Base-by-base conservation (phyloP, 177 flowering plant genomes). In the Vitis hybrid region DNA sequence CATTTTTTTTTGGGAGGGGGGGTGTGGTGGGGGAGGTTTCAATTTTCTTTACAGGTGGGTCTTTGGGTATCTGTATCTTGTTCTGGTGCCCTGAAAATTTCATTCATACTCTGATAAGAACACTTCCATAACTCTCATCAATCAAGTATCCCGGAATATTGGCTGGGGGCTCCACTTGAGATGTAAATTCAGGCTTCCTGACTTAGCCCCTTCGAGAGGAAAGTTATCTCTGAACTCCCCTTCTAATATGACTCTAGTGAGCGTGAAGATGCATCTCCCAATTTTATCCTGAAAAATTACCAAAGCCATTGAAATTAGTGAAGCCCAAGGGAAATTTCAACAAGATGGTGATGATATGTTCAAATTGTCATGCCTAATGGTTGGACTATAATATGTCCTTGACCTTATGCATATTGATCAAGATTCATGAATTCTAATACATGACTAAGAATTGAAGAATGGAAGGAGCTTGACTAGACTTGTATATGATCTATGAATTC, bases 131-230 rank as follows among this genome's bases (percentile, higher is more conserved):
- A 28, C 4, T 15, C 44, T 5, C 10, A 49, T 19, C 4, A 18
- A 64, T 85, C 80, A 92, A 65, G 84, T 8, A 64, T 91, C 90
- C 3, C 97, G 80, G 81, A 80, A 86, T 11, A 88, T 81, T 0
- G 87, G 85, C 65, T 90, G 95, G 1, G 98, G 85, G 12, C 84
- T 70, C 99, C 99, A 95, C 73, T 92, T 92, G 71, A 95, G 93
- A 82, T 82, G 83, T 78, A 95, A 76, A 75, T 73, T 79, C 52
- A 95, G 75, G 75, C 65, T 81, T 70, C 99, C 99, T 2, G 92
- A 87, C 68, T 90, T 88, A 18, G 97, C 86, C 11, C 82, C 97
- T 18, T 94, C 99, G 2, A 95, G 56, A 0, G 81, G 79, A 52
- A 87, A 81, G 19, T 74, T 68, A 31, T 88, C 98, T 61, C 81